Percentiles rank a stretch among this genome's conserved stretches.
Conservation (phyloP, 345 rosid genomes). For the Carallia brachiata region DNA sequence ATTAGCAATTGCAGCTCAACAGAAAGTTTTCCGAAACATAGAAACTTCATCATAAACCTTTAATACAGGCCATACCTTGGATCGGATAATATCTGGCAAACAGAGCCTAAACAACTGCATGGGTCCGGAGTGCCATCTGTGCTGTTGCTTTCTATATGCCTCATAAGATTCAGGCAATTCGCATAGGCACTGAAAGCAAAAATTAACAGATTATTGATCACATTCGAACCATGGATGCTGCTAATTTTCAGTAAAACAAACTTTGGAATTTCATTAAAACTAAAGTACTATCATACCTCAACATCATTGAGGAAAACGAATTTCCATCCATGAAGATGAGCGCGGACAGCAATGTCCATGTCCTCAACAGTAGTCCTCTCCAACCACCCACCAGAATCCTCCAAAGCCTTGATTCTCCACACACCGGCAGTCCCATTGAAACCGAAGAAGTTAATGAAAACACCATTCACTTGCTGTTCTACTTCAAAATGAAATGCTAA, state of each 20-base stretch:
- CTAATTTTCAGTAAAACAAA: not conserved
- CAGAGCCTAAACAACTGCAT: slow-evolving; percentile 95
- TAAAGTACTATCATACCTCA: slow-evolving; percentile 46
- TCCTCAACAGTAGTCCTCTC: slow-evolving; percentile 97
- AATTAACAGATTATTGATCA: not conserved
- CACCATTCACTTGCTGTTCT: slow-evolving; percentile 92
- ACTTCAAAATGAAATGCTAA: slow-evolving; percentile 92
- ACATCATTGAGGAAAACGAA: slow-evolving; percentile 83
- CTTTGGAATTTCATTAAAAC: not conserved
- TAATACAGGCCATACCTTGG: slow-evolving; percentile 48
- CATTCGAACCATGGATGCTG: not conserved
- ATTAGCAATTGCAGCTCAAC: not conserved
- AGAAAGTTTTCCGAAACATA: not conserved
- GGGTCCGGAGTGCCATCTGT: slow-evolving; percentile 97
- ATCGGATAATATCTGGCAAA: slow-evolving; percentile 65
- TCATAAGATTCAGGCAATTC: slow-evolving; percentile 93
- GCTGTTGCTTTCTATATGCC: slow-evolving; percentile 93
- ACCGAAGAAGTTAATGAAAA: slow-evolving; percentile 81
- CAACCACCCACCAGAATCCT: slow-evolving; percentile 93
- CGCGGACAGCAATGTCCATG: slow-evolving; percentile 97
- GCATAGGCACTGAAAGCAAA: slow-evolving; percentile 65
- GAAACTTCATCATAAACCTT: not conserved
- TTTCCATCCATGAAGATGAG: slow-evolving; percentile 93
- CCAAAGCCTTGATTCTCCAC: slow-evolving; percentile 93
- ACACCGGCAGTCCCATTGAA: slow-evolving; percentile 97